A percentile compares a stretch with the other conserved stretches of the same genome.
Conservation (phyloP, 139 green algal species). For the Gonium pectorale region DNA sequence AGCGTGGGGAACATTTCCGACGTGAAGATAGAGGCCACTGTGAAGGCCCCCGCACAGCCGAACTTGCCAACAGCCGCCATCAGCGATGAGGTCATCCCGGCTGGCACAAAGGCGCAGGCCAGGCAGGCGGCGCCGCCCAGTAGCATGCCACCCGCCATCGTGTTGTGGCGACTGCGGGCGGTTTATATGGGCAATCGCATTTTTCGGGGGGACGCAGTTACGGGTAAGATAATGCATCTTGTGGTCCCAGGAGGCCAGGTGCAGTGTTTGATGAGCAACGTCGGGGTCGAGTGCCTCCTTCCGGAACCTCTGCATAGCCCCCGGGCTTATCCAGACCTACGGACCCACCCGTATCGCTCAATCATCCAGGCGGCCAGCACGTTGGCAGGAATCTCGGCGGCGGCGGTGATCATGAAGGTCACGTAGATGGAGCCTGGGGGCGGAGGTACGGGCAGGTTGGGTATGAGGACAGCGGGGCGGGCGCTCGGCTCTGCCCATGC, state of each 20-base stretch:
- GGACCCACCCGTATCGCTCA: constrained; percentile 23
- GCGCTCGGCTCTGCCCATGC: too few relatives aligned
- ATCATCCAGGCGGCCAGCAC: constrained; percentile 46
- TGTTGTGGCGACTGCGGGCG: constrained; percentile 51
- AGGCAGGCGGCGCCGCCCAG: constrained; percentile 45
- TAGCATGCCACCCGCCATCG: constrained; percentile 47
- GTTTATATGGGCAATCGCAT: background rate
- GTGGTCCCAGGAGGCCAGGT: too few relatives aligned
- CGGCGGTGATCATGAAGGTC: constrained; percentile 42
- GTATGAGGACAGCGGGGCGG: background rate
- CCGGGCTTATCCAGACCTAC: too few relatives aligned
- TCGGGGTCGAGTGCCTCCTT: too few relatives aligned
- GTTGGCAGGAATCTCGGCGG: constrained; percentile 49
- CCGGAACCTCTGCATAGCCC: background rate
- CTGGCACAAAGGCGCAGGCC: constrained; percentile 45
- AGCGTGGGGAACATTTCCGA: constrained; percentile 64
- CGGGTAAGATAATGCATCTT: too few relatives aligned
- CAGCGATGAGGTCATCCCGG: constrained; percentile 21
- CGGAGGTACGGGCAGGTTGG: background rate
- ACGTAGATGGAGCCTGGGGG: constrained; percentile 46
- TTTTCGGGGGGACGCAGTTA: background rate
- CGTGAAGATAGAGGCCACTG: constrained; percentile 60
- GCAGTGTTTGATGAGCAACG: too few relatives aligned
- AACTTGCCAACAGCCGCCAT: constrained; percentile 62
- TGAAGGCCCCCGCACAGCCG: constrained; percentile 60